Base-by-base conservation (phyloP, 345 rosid species). In the Brassica incana region DNA sequence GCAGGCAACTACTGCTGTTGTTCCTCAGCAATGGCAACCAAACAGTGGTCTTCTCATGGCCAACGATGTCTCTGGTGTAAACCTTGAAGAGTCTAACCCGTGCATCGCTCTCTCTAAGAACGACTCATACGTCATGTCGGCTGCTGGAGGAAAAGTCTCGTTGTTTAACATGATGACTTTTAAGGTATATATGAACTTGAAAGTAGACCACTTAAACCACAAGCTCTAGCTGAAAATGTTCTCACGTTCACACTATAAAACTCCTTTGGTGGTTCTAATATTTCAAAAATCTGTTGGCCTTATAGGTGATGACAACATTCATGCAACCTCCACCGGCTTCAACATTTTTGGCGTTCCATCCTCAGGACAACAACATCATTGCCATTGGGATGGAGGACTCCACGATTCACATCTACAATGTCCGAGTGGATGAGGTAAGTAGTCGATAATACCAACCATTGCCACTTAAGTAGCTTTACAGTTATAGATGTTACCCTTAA, bases 341-440 rank as follows among this genome's bases (percentile, higher is more conserved):
- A 65, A 91, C 98, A 63, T 93, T 86, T 81, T 87, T 93, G 15
- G 98, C 98, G 8, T 93, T 93, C 76, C 92, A 93, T 78, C 97
- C 97, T 58, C 90, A 83, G 76, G 98, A 93, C 79, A 90, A 93
- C 75, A 93, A 93, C 83, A 85, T 93, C 67, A 88, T 91, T 62
- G 98, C 98, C 72, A 87, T 93, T 40, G 98, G 98, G 74, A 91
- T 89, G 94, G 95, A 93, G 82, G 97, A 91, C 88, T 89, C 97
- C 20, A 83, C 90, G 11, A 93, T 93, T 73, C 93, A 90, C 67
- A 91, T 93, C 38, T 89, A 90, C 79, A 91, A 93, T 82, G 92
- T 90, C 69, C 78, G 92, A 85, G 91, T 87, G 29, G 97, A 91
- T 75, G 92, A 91, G 92, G 98, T 93, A 80, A 74, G 54, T 76